Base-by-base conservation (phyloP, 2,329 filamentous ascomycete genomes). In the Reticulascus tulasneorum region DNA sequence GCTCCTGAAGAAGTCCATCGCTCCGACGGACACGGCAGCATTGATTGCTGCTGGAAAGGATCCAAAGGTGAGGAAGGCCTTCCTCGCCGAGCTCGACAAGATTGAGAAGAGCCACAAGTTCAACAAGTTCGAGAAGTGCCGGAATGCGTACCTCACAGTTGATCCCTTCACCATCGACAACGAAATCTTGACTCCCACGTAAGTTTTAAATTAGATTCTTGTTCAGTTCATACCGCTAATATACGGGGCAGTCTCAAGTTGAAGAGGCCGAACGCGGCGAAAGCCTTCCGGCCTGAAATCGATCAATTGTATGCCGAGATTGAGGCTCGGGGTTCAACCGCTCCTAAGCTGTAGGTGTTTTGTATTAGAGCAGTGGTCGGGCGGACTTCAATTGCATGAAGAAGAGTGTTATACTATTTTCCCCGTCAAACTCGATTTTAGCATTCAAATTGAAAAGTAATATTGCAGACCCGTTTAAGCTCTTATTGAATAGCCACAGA, bases 111-210 rank as follows among this genome's bases (percentile, higher is more conserved):
- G 82, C 65, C 79, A 86, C 61, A 94, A 93, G 67, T 90, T 98
- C 62, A 93, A 94, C 57, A 86, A 82, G 48, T 97, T 86, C 51
- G 93, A 98, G 72, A 79, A 79, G 46, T 82, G 97, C 29, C 78
- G 75, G 58, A 85, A 82, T 49, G 73, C 84, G 38, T 64, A 83
- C 45, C 64, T 98, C 48, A 82, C 84, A 51, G 51, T 96, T 11
- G 93, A 98, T 41, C 93, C 93, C 2, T 97, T 98, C 53, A 86
- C 81, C 1, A 81, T 97, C 47, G 90, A 95, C 33, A 98, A 98
- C 56, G 86, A 94, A 62, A 71, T 96, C 32, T 66, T 90, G 56
- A 93, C 86, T 15, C 86, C 87, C 16, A 94, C 87, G 86, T 91
- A 76, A 79, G 84, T 78, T 13, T 10, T 17, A 24, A 28, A 15